Base-by-base conservation (phyloP, 495 filamentous ascomycete species). In the Coniosporium apollinis region DNA sequence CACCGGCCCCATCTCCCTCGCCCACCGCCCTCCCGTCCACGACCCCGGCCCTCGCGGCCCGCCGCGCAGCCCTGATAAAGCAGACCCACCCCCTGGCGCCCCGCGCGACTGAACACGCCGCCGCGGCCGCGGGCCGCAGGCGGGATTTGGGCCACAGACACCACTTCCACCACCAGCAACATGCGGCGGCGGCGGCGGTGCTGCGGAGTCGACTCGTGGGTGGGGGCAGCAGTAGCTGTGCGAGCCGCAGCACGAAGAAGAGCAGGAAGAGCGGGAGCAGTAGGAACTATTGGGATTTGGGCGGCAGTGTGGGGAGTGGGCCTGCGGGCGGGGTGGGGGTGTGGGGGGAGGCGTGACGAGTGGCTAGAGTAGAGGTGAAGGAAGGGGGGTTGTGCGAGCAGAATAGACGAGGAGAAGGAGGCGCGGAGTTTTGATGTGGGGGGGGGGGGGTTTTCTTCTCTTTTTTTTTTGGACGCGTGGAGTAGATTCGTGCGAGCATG, bases 211-310 rank as follows among this genome's bases (percentile, higher is more conserved):
- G 33, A 69, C 74, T 35, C 67, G 70, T 13, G 63, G 61, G 11
- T 13, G 17, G 17, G 31, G 67, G 60, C 48, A 73, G 56, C 9
- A 48, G 45, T 18, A 82, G 78, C 47, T 87, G 80, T 54, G 82
- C 80, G 5, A 82, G 79, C 39, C 76, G 85, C 52, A 87, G 82
- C 55, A 78, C 72, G 18, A 74, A 69, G 60, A 60, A 65, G 56
- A 63, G 73, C 41, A 54, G 69, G 38, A 55, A 66, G 50, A 53
- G 65, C 0, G 39, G 58, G 30, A 63, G 54, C 59, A 78, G 70
- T 24, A 60, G 78, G 38, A 73, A 80, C 62, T 94, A 83, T 53
- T 92, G 85, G 85, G 84, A 91, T 52, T 70, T 87, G 33, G 80
- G 81, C 16, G 78, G 70, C 0, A 82, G 75, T 43, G 70, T 82